These are phyloP conservation scores for Zygoascus bituminiphila DNA, from an alignment of 805 yeast genomes.

Conservation along the genomic window DNA sequence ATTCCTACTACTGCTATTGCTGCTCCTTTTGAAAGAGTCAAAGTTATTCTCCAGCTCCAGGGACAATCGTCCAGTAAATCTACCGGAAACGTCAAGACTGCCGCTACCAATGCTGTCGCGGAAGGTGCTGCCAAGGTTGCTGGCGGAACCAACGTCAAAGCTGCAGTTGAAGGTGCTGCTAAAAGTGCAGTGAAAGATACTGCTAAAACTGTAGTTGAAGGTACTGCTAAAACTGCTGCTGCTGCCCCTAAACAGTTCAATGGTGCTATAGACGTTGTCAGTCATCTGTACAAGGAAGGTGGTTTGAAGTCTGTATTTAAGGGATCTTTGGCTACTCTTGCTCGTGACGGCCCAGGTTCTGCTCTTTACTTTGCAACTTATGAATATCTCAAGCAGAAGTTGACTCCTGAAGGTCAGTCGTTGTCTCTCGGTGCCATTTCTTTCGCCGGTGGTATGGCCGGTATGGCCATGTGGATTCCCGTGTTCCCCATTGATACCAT, in stretches of 20 bases:
- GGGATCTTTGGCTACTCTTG: constrained; percentile 86
- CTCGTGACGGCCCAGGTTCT: constrained; percentile 96
- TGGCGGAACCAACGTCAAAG: constrained; percentile 6
- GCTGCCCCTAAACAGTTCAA: constrained; percentile 31
- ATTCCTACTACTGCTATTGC: constrained; percentile 92
- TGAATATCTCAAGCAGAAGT: constrained; percentile 62
- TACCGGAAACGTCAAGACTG: background rate
- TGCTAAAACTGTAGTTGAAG: background rate
- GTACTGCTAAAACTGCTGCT: background rate
- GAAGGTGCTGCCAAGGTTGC: constrained; percentile 6
- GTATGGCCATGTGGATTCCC: constrained; percentile 93
- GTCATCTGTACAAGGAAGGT: constrained; percentile 64
- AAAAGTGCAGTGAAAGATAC: background rate
- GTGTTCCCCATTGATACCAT: constrained; percentile 96
- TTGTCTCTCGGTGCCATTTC: constrained; percentile 68
- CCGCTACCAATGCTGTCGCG: constrained; percentile 33
- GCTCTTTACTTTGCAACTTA: constrained; percentile 94
- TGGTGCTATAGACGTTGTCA: constrained; percentile 53
- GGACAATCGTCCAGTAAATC: constrained; percentile 70
- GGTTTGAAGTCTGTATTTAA: constrained; percentile 79
- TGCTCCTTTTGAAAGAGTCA: constrained; percentile 96
- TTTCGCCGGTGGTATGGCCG: constrained; percentile 92
- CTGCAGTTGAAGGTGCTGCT: background rate
- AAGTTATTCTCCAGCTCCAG: constrained; percentile 84
- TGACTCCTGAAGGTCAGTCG: constrained; percentile 48